Percentiles rank a stretch among this genome's conserved stretches.
Conservation (phyloP, 768 basidiomycete species). For the Tulasnella sp. region DNA sequence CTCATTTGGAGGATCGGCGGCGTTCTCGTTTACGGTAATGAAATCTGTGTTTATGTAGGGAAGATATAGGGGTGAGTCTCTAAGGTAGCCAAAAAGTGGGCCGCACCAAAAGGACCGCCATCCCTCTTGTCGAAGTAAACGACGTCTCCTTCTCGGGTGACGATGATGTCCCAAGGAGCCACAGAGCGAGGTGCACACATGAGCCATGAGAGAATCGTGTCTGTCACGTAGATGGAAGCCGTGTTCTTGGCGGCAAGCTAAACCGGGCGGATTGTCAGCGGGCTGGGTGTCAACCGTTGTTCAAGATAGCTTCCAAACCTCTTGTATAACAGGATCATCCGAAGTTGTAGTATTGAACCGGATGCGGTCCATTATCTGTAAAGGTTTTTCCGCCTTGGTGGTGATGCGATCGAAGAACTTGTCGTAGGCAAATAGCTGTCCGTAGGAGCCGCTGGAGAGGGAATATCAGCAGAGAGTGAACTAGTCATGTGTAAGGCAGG, state of each 20-base stretch:
- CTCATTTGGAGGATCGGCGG: conserved; percentile 62
- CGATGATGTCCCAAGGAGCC: conserved; percentile 98
- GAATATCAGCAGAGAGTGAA: background rate
- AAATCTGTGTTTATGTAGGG: conserved; percentile 40
- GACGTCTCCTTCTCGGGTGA: conserved; percentile 84
- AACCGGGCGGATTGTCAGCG: background rate
- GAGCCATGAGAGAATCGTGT: conserved; percentile 86
- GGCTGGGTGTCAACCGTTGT: conserved; percentile 11
- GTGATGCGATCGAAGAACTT: conserved; percentile 92
- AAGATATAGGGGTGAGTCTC: background rate
- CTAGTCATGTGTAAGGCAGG: background rate
- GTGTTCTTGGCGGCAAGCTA: conserved; percentile 72
- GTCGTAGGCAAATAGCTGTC: conserved; percentile 85
- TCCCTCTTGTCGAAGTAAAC: conserved; percentile 96
- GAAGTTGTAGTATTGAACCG: conserved; percentile 97
- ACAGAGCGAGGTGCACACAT: conserved; percentile 95
- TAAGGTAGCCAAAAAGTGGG: too few species aligned
- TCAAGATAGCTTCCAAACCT: conserved; percentile 36
- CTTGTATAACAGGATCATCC: conserved; percentile 93
- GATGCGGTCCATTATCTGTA: conserved; percentile 88
- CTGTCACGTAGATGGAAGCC: conserved; percentile 87
- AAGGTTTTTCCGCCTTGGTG: conserved; percentile 81
- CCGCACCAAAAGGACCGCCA: conserved; percentile 74
- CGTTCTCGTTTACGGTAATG: conserved; percentile 97
- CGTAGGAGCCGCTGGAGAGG: conserved; percentile 63